A percentile compares a stretch with the other conserved stretches of the same genome.
Conservation (phyloP, 1,139 yeast species). For the Pichia sp. region DNA sequence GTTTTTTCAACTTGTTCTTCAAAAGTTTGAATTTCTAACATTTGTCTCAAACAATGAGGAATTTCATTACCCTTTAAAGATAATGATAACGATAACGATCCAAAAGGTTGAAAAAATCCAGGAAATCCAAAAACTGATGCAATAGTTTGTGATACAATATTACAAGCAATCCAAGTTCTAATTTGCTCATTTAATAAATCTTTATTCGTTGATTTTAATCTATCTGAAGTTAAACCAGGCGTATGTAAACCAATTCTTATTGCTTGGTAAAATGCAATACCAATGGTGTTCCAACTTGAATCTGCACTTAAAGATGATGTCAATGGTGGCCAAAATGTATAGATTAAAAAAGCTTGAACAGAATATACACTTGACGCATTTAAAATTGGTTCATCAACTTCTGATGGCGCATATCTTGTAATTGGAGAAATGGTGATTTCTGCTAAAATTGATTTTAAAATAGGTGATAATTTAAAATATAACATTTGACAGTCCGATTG, state of each 20-base stretch:
- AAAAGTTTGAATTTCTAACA: constrained; percentile 76
- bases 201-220: constrained; percentile 31
- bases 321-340: constrained; percentile 93
- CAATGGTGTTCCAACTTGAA: constrained; percentile 91
- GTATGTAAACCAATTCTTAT: constrained; percentile 84
- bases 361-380: constrained; percentile 92
- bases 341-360: constrained; percentile 84
- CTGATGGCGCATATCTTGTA: constrained; percentile 65
- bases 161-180: constrained; percentile 90
- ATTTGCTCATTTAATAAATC: constrained; percentile 67
- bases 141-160: constrained; percentile 79
- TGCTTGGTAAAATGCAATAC: constrained; percentile 87
- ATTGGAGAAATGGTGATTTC: constrained; percentile 89
- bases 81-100: constrained; percentile 53
- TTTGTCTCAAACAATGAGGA: constrained; percentile 58
- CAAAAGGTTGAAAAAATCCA: constrained; percentile 79
- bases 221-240: constrained; percentile 55
- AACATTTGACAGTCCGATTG: constrained; percentile 34
- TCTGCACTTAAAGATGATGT: constrained; percentile 93
- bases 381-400: constrained; percentile 66
- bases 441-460: constrained; percentile 70
- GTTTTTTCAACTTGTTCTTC: constrained; percentile 82
- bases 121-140: constrained; percentile 95
- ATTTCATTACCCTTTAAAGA: constrained; percentile 35
- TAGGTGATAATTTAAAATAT: constrained; percentile 53